A percentile compares a stretch with the other conserved stretches of the same genome.
Conservation (phyloP, 2,329 filamentous ascomycete genomes). For the Orbilia ellipsospora region DNA sequence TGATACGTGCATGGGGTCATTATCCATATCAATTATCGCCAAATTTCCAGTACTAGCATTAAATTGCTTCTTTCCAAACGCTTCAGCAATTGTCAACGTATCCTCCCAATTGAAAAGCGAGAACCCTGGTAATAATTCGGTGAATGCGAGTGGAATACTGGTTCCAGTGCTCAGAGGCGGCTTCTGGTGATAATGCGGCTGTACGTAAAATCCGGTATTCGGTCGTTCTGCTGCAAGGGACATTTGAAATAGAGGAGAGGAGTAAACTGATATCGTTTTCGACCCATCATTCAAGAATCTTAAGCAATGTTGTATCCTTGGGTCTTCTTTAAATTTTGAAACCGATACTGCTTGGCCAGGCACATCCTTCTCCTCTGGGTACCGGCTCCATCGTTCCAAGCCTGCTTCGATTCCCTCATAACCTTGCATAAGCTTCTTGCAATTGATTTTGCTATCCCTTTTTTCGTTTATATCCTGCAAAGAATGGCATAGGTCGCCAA, state of each 20-base stretch:
- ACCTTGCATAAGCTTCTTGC: conserved; percentile 57
- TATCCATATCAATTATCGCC: conserved; percentile 46
- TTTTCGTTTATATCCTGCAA: conserved; percentile 57
- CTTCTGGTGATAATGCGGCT: conserved; percentile 59
- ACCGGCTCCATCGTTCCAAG: conserved; percentile 57
- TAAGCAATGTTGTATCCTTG: conserved; percentile 56
- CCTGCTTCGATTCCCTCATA: conserved; percentile 57
- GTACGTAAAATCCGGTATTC: conserved; percentile 59
- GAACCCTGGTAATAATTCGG: conserved; percentile 58
- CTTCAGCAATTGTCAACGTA: conserved; percentile 59
- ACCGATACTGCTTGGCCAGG: conserved; percentile 35
- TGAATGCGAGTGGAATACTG: conserved; percentile 59
- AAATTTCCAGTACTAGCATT: conserved; percentile 52
- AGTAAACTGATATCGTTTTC: conserved; percentile 58
- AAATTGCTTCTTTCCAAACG: conserved; percentile 58
- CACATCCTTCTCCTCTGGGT: conserved; percentile 45
- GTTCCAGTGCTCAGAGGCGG: conserved; percentile 59
- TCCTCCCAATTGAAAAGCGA: conserved; percentile 59
- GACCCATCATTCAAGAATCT: conserved; percentile 53
- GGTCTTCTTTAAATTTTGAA: conserved; percentile 52
- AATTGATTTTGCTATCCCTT: conserved; percentile 58
- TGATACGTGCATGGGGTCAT: conserved; percentile 33
- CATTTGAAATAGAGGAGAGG: conserved; percentile 58
- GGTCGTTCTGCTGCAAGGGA: conserved; percentile 58
- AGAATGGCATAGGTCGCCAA: conserved; percentile 59